Base-by-base conservation (phyloP, 2,329 filamentous ascomycete genomes). In the Neocucurbitaria cava region DNA sequence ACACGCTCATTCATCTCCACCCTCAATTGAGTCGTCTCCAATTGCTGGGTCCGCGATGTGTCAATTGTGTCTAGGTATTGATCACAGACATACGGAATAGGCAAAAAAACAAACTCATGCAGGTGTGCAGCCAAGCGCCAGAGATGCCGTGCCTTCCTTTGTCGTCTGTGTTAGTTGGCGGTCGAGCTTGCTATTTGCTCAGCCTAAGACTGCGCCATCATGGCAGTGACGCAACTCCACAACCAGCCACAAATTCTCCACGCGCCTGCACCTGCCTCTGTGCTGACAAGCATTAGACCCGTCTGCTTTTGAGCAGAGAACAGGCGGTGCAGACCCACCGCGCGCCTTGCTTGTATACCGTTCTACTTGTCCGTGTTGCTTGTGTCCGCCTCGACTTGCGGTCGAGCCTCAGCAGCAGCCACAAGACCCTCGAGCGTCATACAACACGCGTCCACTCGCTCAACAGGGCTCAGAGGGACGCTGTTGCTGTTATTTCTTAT, bases 321-420 rank as follows among this genome's bases (percentile, higher is more conserved):
- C 49, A 28, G 44, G 59, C 54, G 45, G 47, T 58, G 50, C 49
- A 60, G 49, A 35, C 48, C 42, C 23, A 35, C 40, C 35, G 52
- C 54, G 28, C 53, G 43, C 17, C 53, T 49, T 40, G 24, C 17
- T 49, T 26, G 46, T 52, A 46, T 49, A 55, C 54, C 52, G 18
- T 51, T 33, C 43, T 44, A 50, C 47, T 58, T 49, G 39, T 54
- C 41, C 38, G 50, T 40, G 53, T 44, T 40, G 48, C 45, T 43
- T 36, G 47, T 38, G 50, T 49, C 49, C 46, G 54, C 53, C 38
- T 58, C 52, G 50, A 58, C 60, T 56, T 48, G 52, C 55, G 56
- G 40, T 56, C 56, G 51, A 68, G 62, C 64, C 64, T 63, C 62
- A 68, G 55, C 49, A 58, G 49, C 65, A 62, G 67, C 68, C 67